Evolutionary conservation across 768 basidiomycete species (phyloP).

Genomic region (Boletus rubroflammeus): DNA sequence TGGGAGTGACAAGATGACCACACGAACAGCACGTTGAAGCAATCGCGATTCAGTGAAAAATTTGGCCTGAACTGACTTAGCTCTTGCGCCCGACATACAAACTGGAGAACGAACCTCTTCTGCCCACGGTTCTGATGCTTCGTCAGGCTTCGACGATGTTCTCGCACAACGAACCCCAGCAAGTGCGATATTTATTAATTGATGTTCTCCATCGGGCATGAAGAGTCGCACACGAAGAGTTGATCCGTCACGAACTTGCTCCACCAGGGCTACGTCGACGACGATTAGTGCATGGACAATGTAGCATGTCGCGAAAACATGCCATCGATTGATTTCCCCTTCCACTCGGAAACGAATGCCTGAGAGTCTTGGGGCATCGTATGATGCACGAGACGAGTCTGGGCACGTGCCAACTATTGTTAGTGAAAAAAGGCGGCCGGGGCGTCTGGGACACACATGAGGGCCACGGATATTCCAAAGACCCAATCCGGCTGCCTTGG

Average conservation of each 20-base stretch:
- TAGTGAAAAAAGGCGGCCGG: background rate
- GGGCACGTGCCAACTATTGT: constrained; percentile 7
- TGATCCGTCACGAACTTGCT: constrained; percentile 90
- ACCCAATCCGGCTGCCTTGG: constrained; percentile 71
- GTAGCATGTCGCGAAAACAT: constrained; percentile 9
- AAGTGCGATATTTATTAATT: constrained; percentile 80
- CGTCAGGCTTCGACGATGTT: constrained; percentile 66
- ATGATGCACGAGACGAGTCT: constrained; percentile 75
- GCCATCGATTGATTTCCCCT: constrained; percentile 90
- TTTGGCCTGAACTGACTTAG: constrained; percentile 59
- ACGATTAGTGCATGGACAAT: constrained; percentile 6
- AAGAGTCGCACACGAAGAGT: constrained; percentile 85
- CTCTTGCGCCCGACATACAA: background rate
- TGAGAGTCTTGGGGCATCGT: constrained; percentile 89
- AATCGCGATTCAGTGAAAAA: constrained; percentile 90
- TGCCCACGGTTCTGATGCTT: constrained; percentile 76
- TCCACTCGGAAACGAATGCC: constrained; percentile 86
- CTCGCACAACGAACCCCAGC: constrained; percentile 80
- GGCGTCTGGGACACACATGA: constrained; percentile 40
- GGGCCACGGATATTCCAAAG: constrained; percentile 84
- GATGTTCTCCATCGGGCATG: constrained; percentile 86
- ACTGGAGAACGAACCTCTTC: constrained; percentile 67
- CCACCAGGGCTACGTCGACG: constrained; percentile 68
- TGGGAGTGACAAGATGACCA: constrained; percentile 77
- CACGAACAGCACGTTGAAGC: constrained; percentile 73